Evolutionary conservation across 1,284 basidiomycete species (phyloP).

Genomic region (Tilletia indica): DNA sequence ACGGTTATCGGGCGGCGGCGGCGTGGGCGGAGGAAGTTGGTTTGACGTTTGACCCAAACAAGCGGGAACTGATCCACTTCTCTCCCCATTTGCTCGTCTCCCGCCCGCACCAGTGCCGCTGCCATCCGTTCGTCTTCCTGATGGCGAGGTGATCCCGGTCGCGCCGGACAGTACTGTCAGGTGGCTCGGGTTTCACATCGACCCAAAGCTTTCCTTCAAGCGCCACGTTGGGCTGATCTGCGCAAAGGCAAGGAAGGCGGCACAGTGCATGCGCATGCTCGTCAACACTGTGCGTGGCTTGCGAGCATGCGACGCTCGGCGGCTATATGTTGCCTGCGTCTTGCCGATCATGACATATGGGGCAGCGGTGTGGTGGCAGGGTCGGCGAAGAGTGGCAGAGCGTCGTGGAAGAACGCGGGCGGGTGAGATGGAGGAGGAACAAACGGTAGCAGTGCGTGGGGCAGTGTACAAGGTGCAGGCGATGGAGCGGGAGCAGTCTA

Average conservation of each 20-base stretch:
- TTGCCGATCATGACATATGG: constrained; percentile 55
- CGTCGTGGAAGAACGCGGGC: no score
- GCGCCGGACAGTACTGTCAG: constrained; percentile 3
- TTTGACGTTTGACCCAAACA: neutral
- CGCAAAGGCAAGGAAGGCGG: constrained; percentile 40
- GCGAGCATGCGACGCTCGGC: constrained; percentile 40
- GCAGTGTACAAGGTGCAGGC: neutral
- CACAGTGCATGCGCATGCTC: constrained; percentile 53
- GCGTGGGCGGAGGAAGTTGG: neutral
- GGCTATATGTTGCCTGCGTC: constrained; percentile 54
- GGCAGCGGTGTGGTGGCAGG: constrained; percentile 55
- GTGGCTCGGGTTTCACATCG: constrained; percentile 56
- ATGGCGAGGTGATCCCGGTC: neutral
- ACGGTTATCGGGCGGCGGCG: neutral
- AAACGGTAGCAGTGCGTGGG: neutral
- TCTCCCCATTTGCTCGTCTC: no score
- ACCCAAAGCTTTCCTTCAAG: constrained; percentile 45
- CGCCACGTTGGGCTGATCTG: no score
- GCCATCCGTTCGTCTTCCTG: neutral
- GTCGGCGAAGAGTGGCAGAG: constrained; percentile 36
- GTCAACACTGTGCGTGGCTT: constrained; percentile 57
- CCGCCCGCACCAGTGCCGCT: no score
- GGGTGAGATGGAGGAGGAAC: no score
- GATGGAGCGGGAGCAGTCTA: neutral
- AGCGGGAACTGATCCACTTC: neutral